Percentiles rank a stretch among this genome's conserved stretches.
Evolutionary conservation across 2,329 filamentous ascomycete species (phyloP).

Genomic region (Pseudogymnoascus sp.): DNA sequence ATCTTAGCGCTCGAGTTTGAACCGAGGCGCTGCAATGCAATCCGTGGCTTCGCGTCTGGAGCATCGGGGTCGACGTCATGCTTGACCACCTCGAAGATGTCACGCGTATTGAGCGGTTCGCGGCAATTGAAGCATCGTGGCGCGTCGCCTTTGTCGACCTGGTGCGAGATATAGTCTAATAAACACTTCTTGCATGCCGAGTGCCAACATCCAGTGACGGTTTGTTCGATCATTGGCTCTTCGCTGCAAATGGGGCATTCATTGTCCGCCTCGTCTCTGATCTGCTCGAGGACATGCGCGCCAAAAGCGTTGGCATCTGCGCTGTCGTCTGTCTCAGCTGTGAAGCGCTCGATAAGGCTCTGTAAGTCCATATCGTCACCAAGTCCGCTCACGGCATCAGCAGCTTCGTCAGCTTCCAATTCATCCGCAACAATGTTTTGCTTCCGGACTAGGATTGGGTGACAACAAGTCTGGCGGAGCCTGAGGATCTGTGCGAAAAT

Average conservation of each 20-base stretch:
- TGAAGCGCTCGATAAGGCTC: constrained; percentile 76
- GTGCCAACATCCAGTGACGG: constrained; percentile 95
- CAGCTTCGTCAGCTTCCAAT: constrained; percentile 67
- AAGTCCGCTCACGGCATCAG: constrained; percentile 70
- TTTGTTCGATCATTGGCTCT: constrained; percentile 90
- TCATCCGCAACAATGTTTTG: constrained; percentile 79
- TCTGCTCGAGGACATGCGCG: constrained; percentile 79
- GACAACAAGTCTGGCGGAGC: constrained; percentile 87
- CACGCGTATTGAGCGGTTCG: constrained; percentile 67
- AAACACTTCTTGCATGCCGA: constrained; percentile 91
- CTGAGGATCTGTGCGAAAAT: constrained; percentile 96
- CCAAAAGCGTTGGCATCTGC: constrained; percentile 65
- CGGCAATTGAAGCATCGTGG: constrained; percentile 89
- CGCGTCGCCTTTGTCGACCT: constrained; percentile 64
- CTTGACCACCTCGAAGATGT: constrained; percentile 86
- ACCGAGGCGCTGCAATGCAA: constrained; percentile 52
- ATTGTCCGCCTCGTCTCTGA: constrained; percentile 76
- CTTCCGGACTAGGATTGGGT: constrained; percentile 82
- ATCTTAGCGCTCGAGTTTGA: constrained; percentile 80
- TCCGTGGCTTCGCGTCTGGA: constrained; percentile 39
- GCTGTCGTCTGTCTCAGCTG: constrained; percentile 53
- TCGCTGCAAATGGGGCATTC: constrained; percentile 95
- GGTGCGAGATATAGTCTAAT: constrained; percentile 81
- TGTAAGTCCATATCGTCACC: constrained; percentile 95
- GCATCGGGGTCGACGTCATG: constrained; percentile 54